Evolutionary conservation across 192 early-diverging fungal genomes (phyloP).

Genomic region (Chytriomyces confervae): DNA sequence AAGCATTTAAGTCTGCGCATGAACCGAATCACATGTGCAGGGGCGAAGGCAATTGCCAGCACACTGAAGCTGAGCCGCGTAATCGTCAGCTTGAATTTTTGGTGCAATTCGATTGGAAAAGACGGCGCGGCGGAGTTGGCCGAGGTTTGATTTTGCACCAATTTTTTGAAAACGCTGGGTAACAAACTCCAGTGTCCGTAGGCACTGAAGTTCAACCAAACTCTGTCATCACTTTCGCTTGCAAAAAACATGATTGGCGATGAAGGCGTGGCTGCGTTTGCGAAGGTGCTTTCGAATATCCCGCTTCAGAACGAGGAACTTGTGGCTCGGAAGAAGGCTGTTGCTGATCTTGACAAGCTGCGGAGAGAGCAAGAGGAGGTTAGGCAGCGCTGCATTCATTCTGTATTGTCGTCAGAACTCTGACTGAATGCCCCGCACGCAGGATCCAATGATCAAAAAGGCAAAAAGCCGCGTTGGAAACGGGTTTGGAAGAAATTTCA

Average conservation of each 20-base stretch:
- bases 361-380: conserved; percentile 60
- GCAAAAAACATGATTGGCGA: conserved; percentile 55
- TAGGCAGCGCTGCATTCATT: conserved; percentile 4
- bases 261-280: conserved; percentile 49
- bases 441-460: conserved; percentile 52
- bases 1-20: conserved; percentile 45
- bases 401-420: not conserved
- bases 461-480: conserved; percentile 36
- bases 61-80: conserved; percentile 48
- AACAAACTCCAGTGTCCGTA: conserved; percentile 11
- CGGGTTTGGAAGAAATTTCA: conserved; percentile 17
- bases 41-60: conserved; percentile 44
- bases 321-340: conserved; percentile 41
- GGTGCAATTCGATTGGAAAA: conserved; percentile 52
- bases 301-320: conserved; percentile 51
- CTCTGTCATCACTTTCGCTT: conserved; percentile 48
- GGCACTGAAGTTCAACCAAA: conserved; percentile 52
- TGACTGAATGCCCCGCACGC: conserved; percentile 1
- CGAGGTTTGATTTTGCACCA: conserved; percentile 39
- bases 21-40: conserved; percentile 51
- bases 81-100: conserved; percentile 48
- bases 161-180: not conserved
- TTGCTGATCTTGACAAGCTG: conserved; percentile 54
- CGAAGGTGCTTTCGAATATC: conserved; percentile 55
- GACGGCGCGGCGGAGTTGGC: conserved; percentile 56